These are phyloP conservation scores for Priceomyces castillae DNA, from an alignment of 805 yeast genomes.

Conservation along the genomic window DNA sequence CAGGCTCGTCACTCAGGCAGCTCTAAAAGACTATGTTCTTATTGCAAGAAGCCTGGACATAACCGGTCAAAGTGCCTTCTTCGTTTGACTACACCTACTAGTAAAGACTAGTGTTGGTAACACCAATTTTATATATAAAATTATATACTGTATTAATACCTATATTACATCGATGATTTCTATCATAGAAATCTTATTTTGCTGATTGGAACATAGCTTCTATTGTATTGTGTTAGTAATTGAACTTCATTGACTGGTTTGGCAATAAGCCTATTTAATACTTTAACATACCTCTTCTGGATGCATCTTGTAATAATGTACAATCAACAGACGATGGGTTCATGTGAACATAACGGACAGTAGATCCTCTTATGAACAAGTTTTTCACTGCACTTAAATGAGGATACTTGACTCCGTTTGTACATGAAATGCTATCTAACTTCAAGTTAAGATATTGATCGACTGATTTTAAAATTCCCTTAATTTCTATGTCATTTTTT, in stretches of 20 bases:
- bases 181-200: conserved; percentile 22
- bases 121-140: conserved; percentile 11
- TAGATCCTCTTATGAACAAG: conserved; percentile 92
- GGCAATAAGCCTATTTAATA: neutral
- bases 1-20: neutral
- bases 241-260: neutral
- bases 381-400: conserved; percentile 82
- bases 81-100: conserved; percentile 26
- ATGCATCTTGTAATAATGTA: conserved; percentile 91
- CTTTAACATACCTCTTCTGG: conserved; percentile 63
- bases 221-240: conserved; percentile 28
- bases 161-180: conserved; percentile 12
- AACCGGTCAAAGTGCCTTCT: conserved; percentile 46
- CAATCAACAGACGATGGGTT: conserved; percentile 87
- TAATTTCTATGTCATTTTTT: conserved; percentile 87
- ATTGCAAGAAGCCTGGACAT: conserved; percentile 49
- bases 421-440: conserved; percentile 76
- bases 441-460: conserved; percentile 92
- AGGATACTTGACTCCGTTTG: conserved; percentile 75
- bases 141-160: neutral
- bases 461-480: conserved; percentile 87
- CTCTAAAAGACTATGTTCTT: conserved; percentile 44
- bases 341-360: conserved; percentile 90
- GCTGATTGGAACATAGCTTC: conserved; percentile 67
- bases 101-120: neutral